phyloP scores from a whole-genome alignment of 768 basidiomycete genomes.

The Cyclocybe cylindracea region DNA sequence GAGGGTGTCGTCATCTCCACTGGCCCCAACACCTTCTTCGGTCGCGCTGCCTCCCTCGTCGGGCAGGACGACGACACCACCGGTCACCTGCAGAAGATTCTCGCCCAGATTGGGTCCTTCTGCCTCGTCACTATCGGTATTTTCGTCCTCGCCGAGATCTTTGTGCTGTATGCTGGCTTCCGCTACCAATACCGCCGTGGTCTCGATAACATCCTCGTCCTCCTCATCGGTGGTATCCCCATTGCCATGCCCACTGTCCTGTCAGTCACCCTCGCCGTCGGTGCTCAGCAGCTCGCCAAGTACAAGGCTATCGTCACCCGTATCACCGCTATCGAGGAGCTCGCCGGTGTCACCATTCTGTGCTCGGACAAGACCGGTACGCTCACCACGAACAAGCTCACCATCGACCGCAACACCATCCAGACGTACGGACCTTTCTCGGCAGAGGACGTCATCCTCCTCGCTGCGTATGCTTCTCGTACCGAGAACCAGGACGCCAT shows the following conservation, averaged over 20 bases:
- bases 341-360: constrained; percentile 97
- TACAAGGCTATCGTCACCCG: constrained; percentile 99
- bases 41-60: constrained; percentile 96
- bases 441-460: constrained; percentile 88
- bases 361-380: constrained; percentile 99
- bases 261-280: constrained; percentile 97
- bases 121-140: constrained; percentile 95
- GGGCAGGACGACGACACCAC: constrained; percentile 98
- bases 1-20: constrained; percentile 99
- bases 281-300: constrained; percentile 97
- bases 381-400: constrained; percentile 98
- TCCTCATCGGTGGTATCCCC: constrained; percentile 99
- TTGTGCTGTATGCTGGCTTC: constrained; percentile 93
- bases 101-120: constrained; percentile 97
- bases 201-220: constrained; percentile 96
- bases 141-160: constrained; percentile 92
- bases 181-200: constrained; percentile 88
- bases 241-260: constrained; percentile 99
- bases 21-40: constrained; percentile 98
- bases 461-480: constrained; percentile 94
- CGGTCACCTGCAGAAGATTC: constrained; percentile 97
- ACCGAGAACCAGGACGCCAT: constrained; percentile 99
- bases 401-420: constrained; percentile 91
- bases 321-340: constrained; percentile 98
- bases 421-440: constrained; percentile 88